A percentile compares a stretch with the other conserved stretches of the same genome.
These are phyloP conservation scores for Boehmeria nivea DNA, from an alignment of 306 rosid genomes.

Conservation along the genomic window DNA sequence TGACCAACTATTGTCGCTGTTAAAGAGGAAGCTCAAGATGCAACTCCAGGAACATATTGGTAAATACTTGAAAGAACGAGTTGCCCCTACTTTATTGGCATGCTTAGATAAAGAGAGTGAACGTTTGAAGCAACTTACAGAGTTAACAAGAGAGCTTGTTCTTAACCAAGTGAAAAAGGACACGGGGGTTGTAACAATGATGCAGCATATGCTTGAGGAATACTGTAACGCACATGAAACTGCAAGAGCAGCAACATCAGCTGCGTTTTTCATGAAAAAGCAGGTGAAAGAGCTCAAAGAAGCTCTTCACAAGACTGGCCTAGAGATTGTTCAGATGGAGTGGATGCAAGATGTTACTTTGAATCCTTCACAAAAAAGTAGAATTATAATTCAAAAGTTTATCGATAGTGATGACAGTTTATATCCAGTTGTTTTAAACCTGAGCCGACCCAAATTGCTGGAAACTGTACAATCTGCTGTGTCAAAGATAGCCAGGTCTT, in stretches of 20 bases:
- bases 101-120: conserved; percentile 72
- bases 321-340: conserved; percentile 85
- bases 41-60: conserved; percentile 70
- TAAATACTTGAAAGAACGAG: conserved; percentile 66
- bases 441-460: conserved; percentile 66
- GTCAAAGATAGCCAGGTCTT: conserved; percentile 68
- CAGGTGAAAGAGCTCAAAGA: conserved; percentile 76
- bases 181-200: conserved; percentile 47
- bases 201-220: conserved; percentile 73
- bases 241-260: conserved; percentile 84
- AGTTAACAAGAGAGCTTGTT: conserved; percentile 43
- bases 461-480: conserved; percentile 66
- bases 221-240: conserved; percentile 91
- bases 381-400: conserved; percentile 55
- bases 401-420: conserved; percentile 60
- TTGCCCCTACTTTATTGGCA: conserved; percentile 62
- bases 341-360: conserved; percentile 74
- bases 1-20: conserved; percentile 69
- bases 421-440: conserved; percentile 48
- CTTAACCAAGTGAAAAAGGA: conserved; percentile 54
- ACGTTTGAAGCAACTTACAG: conserved; percentile 55
- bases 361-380: conserved; percentile 58
- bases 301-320: conserved; percentile 61
- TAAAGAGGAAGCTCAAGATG: conserved; percentile 78
- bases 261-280: conserved; percentile 69